phyloP scores from a whole-genome alignment of 306 rosid species.

The Pachyrhizus erosus region DNA sequence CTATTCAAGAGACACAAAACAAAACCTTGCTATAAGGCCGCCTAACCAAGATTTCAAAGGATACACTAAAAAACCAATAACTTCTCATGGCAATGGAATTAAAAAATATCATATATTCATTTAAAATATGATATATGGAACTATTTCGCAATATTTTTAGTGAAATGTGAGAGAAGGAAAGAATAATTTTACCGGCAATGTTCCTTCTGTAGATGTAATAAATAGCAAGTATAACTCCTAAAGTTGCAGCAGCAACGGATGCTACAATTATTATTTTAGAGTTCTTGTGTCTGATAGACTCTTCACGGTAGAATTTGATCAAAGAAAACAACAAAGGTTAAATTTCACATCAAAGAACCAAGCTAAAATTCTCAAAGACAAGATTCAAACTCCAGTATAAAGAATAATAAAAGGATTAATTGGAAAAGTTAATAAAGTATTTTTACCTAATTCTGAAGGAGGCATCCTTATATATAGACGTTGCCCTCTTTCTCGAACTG shows the following conservation, averaged over 20 bases:
- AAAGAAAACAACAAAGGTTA: not conserved
- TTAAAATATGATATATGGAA: not conserved
- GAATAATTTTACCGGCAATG: not conserved
- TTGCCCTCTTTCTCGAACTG: not conserved
- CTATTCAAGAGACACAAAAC: not conserved
- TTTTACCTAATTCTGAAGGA: conserved; percentile 23
- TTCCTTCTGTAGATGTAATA: not conserved
- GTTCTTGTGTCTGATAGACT: not conserved
- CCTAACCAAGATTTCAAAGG: not conserved
- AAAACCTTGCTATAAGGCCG: not conserved
- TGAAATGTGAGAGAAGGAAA: not conserved
- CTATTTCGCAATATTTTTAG: not conserved
- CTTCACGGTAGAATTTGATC: not conserved
- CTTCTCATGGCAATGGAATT: not conserved
- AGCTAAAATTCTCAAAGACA: not conserved
- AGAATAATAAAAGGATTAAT: not conserved
- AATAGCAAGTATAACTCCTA: not conserved
- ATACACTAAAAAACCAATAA: not conserved
- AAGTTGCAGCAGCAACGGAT: not conserved
- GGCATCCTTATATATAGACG: not conserved
- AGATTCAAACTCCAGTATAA: not conserved
- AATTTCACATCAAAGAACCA: not conserved
- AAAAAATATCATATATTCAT: not conserved
- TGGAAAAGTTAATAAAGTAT: not conserved
- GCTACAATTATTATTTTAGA: not conserved